Base-by-base conservation (phyloP, 352 stramenopile genomes). In the Poterioochromonas sp. region DNA sequence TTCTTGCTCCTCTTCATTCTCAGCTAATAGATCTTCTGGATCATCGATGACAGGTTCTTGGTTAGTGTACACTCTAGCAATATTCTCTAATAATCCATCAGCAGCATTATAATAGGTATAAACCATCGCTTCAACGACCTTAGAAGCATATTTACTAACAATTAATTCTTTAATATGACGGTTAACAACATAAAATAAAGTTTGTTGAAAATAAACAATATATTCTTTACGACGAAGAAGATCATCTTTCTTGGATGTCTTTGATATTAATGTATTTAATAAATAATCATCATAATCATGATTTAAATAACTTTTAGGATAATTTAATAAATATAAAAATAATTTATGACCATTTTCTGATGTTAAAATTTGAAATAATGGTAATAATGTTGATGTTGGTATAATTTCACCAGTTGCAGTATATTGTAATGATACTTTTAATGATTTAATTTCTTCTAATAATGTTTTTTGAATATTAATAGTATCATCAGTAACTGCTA, bases 381-480 rank as follows among this genome's bases (percentile, higher is more conserved):
- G 79, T 32, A 84, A 80, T 73, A 81, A 83, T 73, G 76, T 15
- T 37, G 74, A 62, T n/a, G 76, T 44, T 32, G 77, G 63, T n/a
- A 86, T 77, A 0, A 79, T 65, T 2, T 80, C 69, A 29, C 62
- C 83, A n/a, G 77, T 49, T 26, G 76, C 74, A 15, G 62, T 64
- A 1, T 39, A 71, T 20, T 79, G 73, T 0, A 44, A 76, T n/a
- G 69, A 12, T 39, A n/a, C 32, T 79, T 70, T 32, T 44, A 62
- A 41, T 63, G 76, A 82, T 51, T 44, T 78, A 29, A 80, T 82
- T 58, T 91, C 87, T 51, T 84, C 84, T n/a, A 91, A 82, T 34
- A 90, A 58, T 77, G 83, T 86, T 77, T 91, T 91, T 51, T 90
- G 86, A n/a, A 90, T 81, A 51, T 85, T 85, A 1, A 91, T 85